Evolutionary conservation across 2,329 filamentous ascomycete species (phyloP), one percentile per base, ranked within the genome.

Genomic region (Fonsecaea pedrosoi): DNA sequence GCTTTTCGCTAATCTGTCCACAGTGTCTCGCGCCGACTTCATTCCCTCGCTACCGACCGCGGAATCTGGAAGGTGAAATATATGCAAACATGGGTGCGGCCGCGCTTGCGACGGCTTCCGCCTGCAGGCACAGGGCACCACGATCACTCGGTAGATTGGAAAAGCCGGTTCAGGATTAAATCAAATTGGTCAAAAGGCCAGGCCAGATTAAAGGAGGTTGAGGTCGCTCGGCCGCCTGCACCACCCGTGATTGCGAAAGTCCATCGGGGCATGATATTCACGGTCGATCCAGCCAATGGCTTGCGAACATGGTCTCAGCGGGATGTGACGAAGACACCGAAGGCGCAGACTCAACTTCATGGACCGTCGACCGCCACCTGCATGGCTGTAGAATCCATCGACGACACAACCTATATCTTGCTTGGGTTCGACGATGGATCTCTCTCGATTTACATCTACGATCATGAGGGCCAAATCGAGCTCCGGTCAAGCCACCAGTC

Each of bases 51-150:
- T 7, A 84, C 86, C 62, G 95, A 98, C 77, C 90, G 90, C 0
- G 92, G 97, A 76, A 82, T 98, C 64, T 99, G 95, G 95, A 95
- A 94, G 77, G 85, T 86, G 13, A 87, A 92, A 58, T 99, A 97
- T 79, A 97, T 96, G 79, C 85, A 88, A 32, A 89, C 90, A 69
- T 98, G 66, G 63, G 57, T 66, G 38, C 55, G 61, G 48, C 40
- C 63, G 58, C 68, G 70, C 15, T 30, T 62, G 40, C 66, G 66
- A 18, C 64, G 64, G 1, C 34, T 30, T 13, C 21, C 59, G 7
- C 2, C 59, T 54, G 15, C 21, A 3, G 57, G 42, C 9, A 15
- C 32, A 38, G 48, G 86, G 7, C 83, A 90, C 25, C 80, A 78
- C 63, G 79, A 80, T 66, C 82, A 82, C 12, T 77, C 75, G 5